Conservation (phyloP, 2,329 filamentous ascomycete species). For the Coccinonectria pachysandricola region DNA sequence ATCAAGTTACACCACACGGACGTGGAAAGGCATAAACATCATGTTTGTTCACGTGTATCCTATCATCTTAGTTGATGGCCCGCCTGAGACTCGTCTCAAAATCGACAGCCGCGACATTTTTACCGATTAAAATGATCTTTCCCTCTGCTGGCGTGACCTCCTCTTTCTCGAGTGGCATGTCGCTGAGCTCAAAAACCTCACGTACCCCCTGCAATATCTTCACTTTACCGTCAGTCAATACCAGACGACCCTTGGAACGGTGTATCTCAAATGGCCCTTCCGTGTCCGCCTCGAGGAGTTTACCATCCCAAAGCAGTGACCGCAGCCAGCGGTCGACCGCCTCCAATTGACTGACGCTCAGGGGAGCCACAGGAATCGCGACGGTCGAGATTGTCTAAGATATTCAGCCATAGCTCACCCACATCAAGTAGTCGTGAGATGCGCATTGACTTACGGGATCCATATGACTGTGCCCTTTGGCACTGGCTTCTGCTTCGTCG, state of each 20-base stretch:
- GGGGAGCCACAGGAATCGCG: conserved; percentile 53
- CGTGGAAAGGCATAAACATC: no score
- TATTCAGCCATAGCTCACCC: conserved; percentile 8
- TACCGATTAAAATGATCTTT: conserved; percentile 56
- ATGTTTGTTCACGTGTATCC: conserved; percentile 3
- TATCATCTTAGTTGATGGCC: conserved; percentile 13
- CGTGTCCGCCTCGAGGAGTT: conserved; percentile 38
- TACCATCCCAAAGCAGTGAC: conserved; percentile 71
- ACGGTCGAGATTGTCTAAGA: conserved; percentile 72
- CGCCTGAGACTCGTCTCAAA: conserved; percentile 36
- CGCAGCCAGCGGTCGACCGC: conserved; percentile 73
- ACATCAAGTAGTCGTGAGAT: neutral
- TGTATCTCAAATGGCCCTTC: conserved; percentile 63
- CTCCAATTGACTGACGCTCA: conserved; percentile 47
- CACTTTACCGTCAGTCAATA: conserved; percentile 50
- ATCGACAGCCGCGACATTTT: conserved; percentile 39
- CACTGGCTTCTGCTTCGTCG: conserved; percentile 56
- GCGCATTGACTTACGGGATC: conserved; percentile 55
- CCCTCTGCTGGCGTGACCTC: conserved; percentile 25
- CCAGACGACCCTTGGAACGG: conserved; percentile 71
- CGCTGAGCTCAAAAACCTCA: conserved; percentile 86
- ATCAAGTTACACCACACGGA: no score
- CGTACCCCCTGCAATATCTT: conserved; percentile 86
- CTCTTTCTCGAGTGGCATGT: conserved; percentile 34
- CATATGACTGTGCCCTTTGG: conserved; percentile 79